Conservation (phyloP, 441 rosid species). For the Syzygium syzygioides region DNA sequence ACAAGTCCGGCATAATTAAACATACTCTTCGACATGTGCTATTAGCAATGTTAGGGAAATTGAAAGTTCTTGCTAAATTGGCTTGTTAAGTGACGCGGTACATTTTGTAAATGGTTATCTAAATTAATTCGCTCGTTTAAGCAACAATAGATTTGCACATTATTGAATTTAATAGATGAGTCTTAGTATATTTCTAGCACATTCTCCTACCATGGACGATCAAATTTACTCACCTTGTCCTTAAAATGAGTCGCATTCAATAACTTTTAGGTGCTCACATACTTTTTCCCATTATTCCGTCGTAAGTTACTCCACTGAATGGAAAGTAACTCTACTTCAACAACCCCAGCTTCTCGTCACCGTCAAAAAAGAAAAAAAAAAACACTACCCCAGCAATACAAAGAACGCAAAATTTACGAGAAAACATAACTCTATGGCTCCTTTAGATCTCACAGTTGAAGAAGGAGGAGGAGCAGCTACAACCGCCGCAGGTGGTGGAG, state of each 20-base stretch:
- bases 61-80: background rate
- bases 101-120: background rate
- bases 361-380: background rate
- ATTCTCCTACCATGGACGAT: background rate
- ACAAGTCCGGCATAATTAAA: fast-evolving
- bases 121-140: background rate
- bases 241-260: background rate
- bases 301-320: background rate
- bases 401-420: background rate
- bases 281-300: background rate
- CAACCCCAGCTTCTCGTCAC: background rate
- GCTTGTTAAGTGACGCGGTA: background rate
- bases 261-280: background rate
- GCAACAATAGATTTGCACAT: fast-evolving
- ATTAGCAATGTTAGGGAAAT: background rate
- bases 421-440: background rate
- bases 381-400: background rate
- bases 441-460: background rate
- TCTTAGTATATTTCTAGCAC: background rate
- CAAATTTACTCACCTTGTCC: background rate
- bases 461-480: background rate
- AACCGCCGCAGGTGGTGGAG: background rate
- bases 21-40: background rate
- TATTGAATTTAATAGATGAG: background rate
- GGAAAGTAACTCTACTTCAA: background rate